These are phyloP conservation scores for Gastrolobium bilobum DNA, from an alignment of 306 rosid species.

Conservation along the genomic window DNA sequence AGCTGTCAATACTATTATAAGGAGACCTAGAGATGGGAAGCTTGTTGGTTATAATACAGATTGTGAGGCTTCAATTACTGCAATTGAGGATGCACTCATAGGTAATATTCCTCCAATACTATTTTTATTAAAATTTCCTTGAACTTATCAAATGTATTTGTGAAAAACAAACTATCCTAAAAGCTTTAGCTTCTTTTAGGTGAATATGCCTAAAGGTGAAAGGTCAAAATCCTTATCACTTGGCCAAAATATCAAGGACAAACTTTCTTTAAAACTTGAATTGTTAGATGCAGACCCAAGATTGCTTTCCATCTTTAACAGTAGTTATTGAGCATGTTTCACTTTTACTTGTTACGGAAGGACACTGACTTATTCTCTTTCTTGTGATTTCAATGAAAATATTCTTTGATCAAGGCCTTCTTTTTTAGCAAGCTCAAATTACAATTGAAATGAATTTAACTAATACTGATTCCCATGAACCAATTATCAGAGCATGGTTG, in stretches of 20 bases:
- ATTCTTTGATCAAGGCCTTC: not conserved
- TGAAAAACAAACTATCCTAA: conserved; percentile 1
- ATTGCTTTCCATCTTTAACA: not conserved
- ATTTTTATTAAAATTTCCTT: not conserved
- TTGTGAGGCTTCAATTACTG: conserved; percentile 60
- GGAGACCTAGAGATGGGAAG: conserved; percentile 57
- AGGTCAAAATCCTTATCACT: not conserved
- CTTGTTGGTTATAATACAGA: conserved; percentile 65
- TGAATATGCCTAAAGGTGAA: not conserved
- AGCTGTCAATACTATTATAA: conserved; percentile 63
- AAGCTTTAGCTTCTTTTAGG: not conserved
- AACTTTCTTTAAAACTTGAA: not conserved
- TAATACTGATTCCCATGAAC: not conserved
- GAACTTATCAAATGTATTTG: conserved; percentile 11
- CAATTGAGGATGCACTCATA: conserved; percentile 64
- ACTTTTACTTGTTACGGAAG: not conserved
- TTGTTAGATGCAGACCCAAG: not conserved
- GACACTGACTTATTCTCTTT: not conserved
- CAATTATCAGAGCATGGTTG: conserved; percentile 48
- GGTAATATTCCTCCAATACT: conserved; percentile 31
- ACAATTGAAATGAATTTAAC: not conserved
- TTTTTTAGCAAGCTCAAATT: conserved; percentile 7
- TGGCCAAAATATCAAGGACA: not conserved
- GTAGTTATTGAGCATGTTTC: not conserved
- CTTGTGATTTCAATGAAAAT: not conserved